These are phyloP conservation scores for Ajuga chamaepitys DNA, from an alignment of 257 asterid genomes.

Conservation along the genomic window DNA sequence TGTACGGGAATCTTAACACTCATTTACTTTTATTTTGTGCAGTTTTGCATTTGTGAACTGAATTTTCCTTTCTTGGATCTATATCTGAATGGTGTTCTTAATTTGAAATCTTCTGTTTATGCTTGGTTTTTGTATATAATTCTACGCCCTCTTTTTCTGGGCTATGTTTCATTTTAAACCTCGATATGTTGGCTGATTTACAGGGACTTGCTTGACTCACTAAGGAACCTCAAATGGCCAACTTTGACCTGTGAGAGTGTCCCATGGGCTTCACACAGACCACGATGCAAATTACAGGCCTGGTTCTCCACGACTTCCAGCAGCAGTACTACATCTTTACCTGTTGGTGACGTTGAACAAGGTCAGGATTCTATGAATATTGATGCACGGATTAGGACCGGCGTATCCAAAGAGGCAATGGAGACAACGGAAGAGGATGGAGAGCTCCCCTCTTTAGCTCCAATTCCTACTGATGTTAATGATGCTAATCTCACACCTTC, in stretches of 20 bases:
- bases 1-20: conserved; percentile 12
- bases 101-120: neutral
- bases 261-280: conserved; percentile 84
- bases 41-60: neutral
- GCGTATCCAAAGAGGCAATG: conserved; percentile 43
- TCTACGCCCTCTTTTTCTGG: conserved; percentile 6
- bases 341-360: conserved; percentile 39
- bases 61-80: conserved; percentile 4
- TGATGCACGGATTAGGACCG: conserved; percentile 32
- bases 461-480: conserved; percentile 30
- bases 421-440: conserved; percentile 82
- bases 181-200: conserved; percentile 45
- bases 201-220: conserved; percentile 80
- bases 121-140: neutral
- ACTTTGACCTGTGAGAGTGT: conserved; percentile 53
- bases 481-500: conserved; percentile 35
- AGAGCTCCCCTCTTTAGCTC: conserved; percentile 69
- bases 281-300: conserved; percentile 67
- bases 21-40: neutral
- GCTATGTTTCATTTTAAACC: conserved; percentile 18
- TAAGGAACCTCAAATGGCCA: conserved; percentile 80
- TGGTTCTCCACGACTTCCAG: conserved; percentile 45
- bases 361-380: conserved; percentile 30
- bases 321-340: conserved; percentile 22
- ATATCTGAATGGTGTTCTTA: neutral